Evolutionary conservation across 202 grass and related monocot genomes (phyloP).

Genomic region (Setaria viridis): DNA sequence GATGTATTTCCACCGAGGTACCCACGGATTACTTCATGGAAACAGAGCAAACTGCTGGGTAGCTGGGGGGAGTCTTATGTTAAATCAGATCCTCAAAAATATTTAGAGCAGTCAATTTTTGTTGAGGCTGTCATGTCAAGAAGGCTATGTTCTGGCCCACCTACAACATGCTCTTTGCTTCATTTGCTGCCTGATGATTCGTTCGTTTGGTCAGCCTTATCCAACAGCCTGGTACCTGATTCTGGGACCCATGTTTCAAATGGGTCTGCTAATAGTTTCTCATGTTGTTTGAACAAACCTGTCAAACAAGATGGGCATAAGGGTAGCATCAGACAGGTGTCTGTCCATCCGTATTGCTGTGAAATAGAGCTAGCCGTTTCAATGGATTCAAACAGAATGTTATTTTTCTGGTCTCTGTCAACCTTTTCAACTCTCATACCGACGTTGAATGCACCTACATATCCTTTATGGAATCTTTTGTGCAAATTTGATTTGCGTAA

Average conservation of each 20-base stretch:
- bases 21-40: slow-evolving; percentile 83
- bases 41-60: slow-evolving; percentile 52
- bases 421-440: slow-evolving; percentile 69
- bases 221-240: slow-evolving; percentile 52
- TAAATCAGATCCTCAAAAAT: slow-evolving; percentile 47
- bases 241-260: slow-evolving; percentile 47
- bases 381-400: slow-evolving; percentile 73
- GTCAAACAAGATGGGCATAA: slow-evolving; percentile 76
- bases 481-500: slow-evolving; percentile 63
- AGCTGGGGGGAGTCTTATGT: slow-evolving; percentile 35
- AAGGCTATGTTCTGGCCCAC: slow-evolving; percentile 70
- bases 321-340: slow-evolving; percentile 70
- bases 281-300: slow-evolving; percentile 49
- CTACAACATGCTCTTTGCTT: slow-evolving; percentile 76
- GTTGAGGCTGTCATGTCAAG: slow-evolving; percentile 69
- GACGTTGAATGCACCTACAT: slow-evolving; percentile 51
- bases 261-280: slow-evolving; percentile 53
- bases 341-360: slow-evolving; percentile 70
- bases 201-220: slow-evolving; percentile 56
- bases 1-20: slow-evolving; percentile 80
- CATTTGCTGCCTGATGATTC: slow-evolving; percentile 74
- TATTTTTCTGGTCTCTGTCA: slow-evolving; percentile 93
- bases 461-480: slow-evolving; percentile 79
- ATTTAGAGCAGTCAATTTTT: slow-evolving; percentile 55
- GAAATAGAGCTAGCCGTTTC: slow-evolving; percentile 85